These are phyloP conservation scores for Aspergillus ostianus DNA, from an alignment of 495 filamentous ascomycete genomes.

Conservation along the genomic window DNA sequence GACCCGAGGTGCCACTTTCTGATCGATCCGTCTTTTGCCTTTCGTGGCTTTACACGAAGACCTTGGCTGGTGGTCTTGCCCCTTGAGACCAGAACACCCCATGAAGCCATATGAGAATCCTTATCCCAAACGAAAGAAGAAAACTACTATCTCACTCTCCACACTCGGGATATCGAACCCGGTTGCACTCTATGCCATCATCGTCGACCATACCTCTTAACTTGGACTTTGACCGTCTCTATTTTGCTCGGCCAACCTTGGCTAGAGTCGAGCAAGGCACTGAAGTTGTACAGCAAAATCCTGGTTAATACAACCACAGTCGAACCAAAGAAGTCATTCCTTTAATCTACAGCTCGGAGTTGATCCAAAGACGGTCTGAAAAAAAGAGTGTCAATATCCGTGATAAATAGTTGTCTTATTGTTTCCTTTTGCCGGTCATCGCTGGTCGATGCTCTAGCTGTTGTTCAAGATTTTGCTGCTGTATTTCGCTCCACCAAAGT, in stretches of 20 bases:
- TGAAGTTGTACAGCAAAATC: not conserved
- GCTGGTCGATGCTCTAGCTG: conserved; percentile 22
- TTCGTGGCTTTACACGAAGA: not conserved
- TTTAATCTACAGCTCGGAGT: not conserved
- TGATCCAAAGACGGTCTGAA: not conserved
- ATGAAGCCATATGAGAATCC: not conserved
- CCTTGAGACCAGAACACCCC: not conserved
- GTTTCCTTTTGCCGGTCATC: conserved; percentile 16
- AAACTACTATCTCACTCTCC: not conserved
- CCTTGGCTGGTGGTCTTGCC: not conserved
- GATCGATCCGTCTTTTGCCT: conserved; percentile 1
- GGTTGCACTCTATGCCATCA: conserved; percentile 1
- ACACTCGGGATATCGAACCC: not conserved
- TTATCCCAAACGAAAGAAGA: not conserved
- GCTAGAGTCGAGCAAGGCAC: not conserved
- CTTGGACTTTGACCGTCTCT: not conserved
- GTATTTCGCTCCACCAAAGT: conserved; percentile 2
- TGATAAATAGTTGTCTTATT: not conserved
- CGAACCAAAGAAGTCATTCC: not conserved
- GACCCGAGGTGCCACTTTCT: conserved; percentile 5
- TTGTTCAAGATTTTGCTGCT: conserved; percentile 8
- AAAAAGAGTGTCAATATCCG: not conserved
- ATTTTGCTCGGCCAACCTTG: not conserved
- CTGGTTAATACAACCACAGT: not conserved
- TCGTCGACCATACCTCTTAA: not conserved